phyloP scores from a whole-genome alignment of 805 yeast species.

The Ogataea henricii region DNA sequence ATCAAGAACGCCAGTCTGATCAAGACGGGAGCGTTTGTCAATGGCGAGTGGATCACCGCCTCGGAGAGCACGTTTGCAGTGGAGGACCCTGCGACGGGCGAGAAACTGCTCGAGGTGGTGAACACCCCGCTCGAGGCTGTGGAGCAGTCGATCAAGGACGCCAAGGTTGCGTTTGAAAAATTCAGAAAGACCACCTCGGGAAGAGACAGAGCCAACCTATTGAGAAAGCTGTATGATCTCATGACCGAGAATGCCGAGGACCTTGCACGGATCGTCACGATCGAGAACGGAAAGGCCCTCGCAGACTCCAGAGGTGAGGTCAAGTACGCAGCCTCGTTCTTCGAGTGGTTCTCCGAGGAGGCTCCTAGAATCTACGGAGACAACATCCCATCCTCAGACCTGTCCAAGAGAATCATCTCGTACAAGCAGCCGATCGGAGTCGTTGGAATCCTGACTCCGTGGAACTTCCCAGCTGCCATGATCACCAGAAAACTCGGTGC shows the following conservation, averaged over 20 bases:
- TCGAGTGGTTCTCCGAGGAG: slow-evolving; percentile 88
- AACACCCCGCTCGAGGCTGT: slow-evolving; percentile 52
- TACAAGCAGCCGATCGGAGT: slow-evolving; percentile 79
- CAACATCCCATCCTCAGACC: slow-evolving; percentile 54
- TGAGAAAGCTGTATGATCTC: slow-evolving; percentile 53
- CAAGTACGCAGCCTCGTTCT: slow-evolving; percentile 67
- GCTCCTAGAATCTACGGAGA: slow-evolving; percentile 76
- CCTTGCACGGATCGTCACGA: slow-evolving; percentile 61
- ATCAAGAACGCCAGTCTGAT: slow-evolving; percentile 52
- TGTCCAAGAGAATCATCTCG: slow-evolving; percentile 53
- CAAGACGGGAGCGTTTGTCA: slow-evolving; percentile 61
- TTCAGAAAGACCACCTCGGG: slow-evolving; percentile 55
- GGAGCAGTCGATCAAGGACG: slow-evolving; percentile 54
- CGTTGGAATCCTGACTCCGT: slow-evolving; percentile 76
- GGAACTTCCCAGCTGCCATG: slow-evolving; percentile 87
- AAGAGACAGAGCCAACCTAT: slow-evolving; percentile 54
- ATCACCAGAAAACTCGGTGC: slow-evolving; percentile 74
- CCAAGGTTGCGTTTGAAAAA: slow-evolving; percentile 51
- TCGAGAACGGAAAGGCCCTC: slow-evolving; percentile 75
- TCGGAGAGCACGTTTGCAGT: slow-evolving; percentile 59
- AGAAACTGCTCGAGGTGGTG: slow-evolving; percentile 54
- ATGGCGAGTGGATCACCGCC: slow-evolving; percentile 68
- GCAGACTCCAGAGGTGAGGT: slow-evolving; percentile 76
- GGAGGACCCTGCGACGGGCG: slow-evolving; percentile 70
- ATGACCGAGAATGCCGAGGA: slow-evolving; percentile 62